These are phyloP conservation scores for Lecanosticta acicola DNA, from an alignment of 2,329 filamentous ascomycete species.

Conservation along the genomic window DNA sequence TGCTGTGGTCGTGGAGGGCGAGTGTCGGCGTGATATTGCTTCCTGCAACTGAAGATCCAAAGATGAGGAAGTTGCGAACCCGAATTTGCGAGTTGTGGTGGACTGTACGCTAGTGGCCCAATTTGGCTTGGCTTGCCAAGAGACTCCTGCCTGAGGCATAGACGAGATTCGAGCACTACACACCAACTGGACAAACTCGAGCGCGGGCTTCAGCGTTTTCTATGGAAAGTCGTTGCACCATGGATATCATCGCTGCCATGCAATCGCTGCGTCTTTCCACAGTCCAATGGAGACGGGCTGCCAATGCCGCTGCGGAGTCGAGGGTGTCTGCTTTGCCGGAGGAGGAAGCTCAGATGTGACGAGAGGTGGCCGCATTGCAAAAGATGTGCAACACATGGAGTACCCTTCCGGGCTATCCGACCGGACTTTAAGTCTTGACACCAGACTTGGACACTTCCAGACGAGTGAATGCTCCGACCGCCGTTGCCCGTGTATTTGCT, in stretches of 20 bases:
- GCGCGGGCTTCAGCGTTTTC: too few relatives aligned
- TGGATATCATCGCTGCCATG: too few relatives aligned
- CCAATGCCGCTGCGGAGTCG: background rate
- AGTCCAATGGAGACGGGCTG: too few relatives aligned
- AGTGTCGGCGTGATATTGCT: constrained; percentile 12
- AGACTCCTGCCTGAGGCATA: too few relatives aligned
- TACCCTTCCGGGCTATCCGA: constrained; percentile 26
- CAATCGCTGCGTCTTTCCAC: too few relatives aligned
- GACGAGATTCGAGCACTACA: too few relatives aligned
- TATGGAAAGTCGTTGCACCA: too few relatives aligned
- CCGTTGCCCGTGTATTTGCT: too few relatives aligned
- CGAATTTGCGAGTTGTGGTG: background rate
- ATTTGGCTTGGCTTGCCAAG: background rate
- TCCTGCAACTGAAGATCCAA: constrained; percentile 17
- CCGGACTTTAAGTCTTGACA: constrained; percentile 24
- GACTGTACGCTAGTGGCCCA: background rate
- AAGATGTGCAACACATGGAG: constrained; percentile 25
- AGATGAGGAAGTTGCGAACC: background rate
- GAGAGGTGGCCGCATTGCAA: constrained; percentile 24
- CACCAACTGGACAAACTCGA: too few relatives aligned
- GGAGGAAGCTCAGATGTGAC: constrained; percentile 29
- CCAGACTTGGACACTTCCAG: too few relatives aligned
- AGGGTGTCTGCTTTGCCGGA: constrained; percentile 15
- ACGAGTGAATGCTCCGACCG: too few relatives aligned
- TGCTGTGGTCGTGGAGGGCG: constrained; percentile 17